Evolutionary conservation across 2,329 filamentous ascomycete genomes (phyloP).

Genomic region (Penicillium sp.): DNA sequence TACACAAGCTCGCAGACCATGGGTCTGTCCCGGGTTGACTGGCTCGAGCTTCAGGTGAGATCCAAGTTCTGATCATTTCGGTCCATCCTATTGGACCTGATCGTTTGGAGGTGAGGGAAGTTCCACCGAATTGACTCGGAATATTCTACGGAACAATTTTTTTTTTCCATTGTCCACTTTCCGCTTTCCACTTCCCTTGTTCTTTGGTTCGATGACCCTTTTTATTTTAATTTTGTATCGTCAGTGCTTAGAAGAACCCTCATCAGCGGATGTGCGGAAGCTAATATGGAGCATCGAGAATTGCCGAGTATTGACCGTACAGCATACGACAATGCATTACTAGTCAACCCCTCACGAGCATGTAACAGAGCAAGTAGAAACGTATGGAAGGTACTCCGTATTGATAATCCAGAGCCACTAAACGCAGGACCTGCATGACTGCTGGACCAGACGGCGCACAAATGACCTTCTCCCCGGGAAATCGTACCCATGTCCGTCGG

Average conservation of each 20-base stretch:
- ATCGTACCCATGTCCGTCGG: slow-evolving; percentile 12
- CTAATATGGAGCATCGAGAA: background rate
- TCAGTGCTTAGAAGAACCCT: too few relatives aligned
- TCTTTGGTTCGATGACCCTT: too few relatives aligned
- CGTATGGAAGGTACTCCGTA: slow-evolving; percentile 16
- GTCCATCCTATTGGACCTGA: slow-evolving; percentile 12
- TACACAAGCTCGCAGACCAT: background rate
- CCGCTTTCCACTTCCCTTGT: too few relatives aligned
- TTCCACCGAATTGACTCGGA: slow-evolving; percentile 14
- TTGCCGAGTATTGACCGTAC: background rate
- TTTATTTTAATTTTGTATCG: too few relatives aligned
- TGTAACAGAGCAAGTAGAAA: slow-evolving; percentile 11
- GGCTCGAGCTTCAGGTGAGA: slow-evolving; percentile 1
- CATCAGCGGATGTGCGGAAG: background rate
- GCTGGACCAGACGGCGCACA: slow-evolving; percentile 7
- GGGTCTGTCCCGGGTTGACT: slow-evolving; percentile 1
- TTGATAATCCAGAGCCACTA: slow-evolving; percentile 12
- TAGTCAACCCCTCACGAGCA: background rate
- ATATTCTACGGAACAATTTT: background rate
- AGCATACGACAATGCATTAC: background rate
- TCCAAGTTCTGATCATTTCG: slow-evolving; percentile 9
- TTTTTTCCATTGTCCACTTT: background rate
- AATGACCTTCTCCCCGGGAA: slow-evolving; percentile 8
- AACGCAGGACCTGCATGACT: background rate
- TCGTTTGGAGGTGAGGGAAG: slow-evolving; percentile 16